Evolutionary conservation across 345 rosid species (phyloP), one percentile per base, ranked within the genome.

Genomic region (Abelmoschus esculentus): DNA sequence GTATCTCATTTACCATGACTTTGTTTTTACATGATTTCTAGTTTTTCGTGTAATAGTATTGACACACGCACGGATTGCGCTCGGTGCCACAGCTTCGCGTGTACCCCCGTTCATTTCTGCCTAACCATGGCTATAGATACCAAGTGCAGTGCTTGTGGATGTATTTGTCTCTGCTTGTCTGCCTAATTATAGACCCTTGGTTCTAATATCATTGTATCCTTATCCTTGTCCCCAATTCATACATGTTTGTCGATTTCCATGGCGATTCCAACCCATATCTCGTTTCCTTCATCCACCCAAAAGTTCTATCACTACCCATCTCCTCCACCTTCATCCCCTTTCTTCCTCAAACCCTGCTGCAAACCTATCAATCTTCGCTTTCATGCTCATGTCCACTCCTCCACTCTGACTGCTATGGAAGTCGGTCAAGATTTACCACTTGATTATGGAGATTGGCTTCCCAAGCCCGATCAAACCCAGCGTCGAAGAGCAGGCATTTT

Each of bases 401-500:
- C 75, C 40, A 12, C 66, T 38, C 44, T 72, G 49, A 57, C 82
- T 13, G 34, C 76, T 49, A 66, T 73, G 38, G 71, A 74, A 67
- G 87, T 86, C 70, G 93, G 96, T 1, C 83, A 88, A 32, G 89
- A 87, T 80, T 76, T 91, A 54, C 88, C 95, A 2, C 5, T 28
- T 40, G 87, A 88, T 44, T 93, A 93, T 60, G 87, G 78, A 18
- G 66, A 86, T 7, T 82, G 89, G 84, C 2, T 84, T 6, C 95
- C 96, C 14, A 76, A 77, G 44, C 72, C 75, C n/a, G 80, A 85
- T 64, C 75, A 86, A 1, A 58, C 29, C 11, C 44, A 54, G 32
- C 74, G 81, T 63, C 78, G 98, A 63, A 83, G 98, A 79, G 97
- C 90, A 14, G 96, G 98, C 52, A 79, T 93, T 63, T 78, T 93